Conservation (phyloP, 2,329 filamentous ascomycete species). For the Paraphaeosphaeria sporulosa region DNA sequence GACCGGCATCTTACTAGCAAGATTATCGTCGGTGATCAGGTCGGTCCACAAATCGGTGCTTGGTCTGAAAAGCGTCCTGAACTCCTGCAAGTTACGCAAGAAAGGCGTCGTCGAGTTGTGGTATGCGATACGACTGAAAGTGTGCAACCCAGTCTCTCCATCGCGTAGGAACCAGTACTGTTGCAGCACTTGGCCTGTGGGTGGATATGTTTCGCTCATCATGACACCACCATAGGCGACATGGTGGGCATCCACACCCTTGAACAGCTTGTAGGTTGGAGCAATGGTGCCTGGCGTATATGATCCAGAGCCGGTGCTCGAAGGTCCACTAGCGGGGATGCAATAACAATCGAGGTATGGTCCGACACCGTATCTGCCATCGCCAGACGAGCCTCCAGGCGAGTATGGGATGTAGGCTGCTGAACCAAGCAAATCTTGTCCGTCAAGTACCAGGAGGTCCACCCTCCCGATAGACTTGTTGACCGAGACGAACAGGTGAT, state of each 20-base stretch:
- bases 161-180: slow-evolving; percentile 72
- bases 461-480: slow-evolving; percentile 47
- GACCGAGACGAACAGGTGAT: slow-evolving; percentile 20
- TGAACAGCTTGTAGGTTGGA: slow-evolving; percentile 61
- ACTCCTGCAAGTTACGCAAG: slow-evolving; percentile 65
- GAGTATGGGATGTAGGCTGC: slow-evolving; percentile 16
- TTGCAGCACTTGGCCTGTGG: slow-evolving; percentile 66
- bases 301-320: slow-evolving; percentile 56
- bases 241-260: slow-evolving; percentile 59
- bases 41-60: slow-evolving; percentile 69
- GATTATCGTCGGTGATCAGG: slow-evolving; percentile 66
- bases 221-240: slow-evolving; percentile 65
- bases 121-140: slow-evolving; percentile 67
- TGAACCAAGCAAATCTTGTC: slow-evolving; percentile 62
- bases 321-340: slow-evolving; percentile 56
- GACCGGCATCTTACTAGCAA: slow-evolving; percentile 60
- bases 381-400: slow-evolving; percentile 15
- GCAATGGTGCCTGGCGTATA: slow-evolving; percentile 65
- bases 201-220: slow-evolving; percentile 66
- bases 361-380: slow-evolving; percentile 53
- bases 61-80: slow-evolving; percentile 62
- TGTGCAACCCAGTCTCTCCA: slow-evolving; percentile 67
- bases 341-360: slow-evolving; percentile 72
- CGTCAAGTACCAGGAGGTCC: slow-evolving; percentile 53
- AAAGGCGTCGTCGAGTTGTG: slow-evolving; percentile 64